phyloP scores from a whole-genome alignment of 768 basidiomycete species.

The Agrocybe pediades region DNA sequence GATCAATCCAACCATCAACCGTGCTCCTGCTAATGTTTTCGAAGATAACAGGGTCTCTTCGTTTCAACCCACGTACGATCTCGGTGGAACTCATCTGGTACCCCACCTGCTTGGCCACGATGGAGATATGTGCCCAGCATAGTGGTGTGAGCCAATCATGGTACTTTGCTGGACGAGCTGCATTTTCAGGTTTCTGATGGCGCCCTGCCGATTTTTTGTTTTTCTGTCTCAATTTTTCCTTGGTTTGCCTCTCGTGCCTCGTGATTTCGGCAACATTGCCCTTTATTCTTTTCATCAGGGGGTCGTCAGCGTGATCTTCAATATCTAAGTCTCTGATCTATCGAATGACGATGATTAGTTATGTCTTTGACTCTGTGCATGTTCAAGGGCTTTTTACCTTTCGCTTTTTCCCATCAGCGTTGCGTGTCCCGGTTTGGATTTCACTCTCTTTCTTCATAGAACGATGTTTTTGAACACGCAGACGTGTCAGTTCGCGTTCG shows the following conservation, averaged over 20 bases:
- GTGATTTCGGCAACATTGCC: neutral
- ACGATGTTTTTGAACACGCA: neutral
- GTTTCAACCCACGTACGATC: neutral
- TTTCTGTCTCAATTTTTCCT: neutral
- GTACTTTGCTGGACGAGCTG: conserved; percentile 5
- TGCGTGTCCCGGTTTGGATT: neutral
- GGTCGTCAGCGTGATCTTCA: neutral
- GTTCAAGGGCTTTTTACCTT: neutral
- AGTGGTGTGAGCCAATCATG: conserved; percentile 7
- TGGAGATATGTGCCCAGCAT: conserved; percentile 1
- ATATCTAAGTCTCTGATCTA: neutral
- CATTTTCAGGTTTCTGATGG: neutral
- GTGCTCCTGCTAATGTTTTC: conserved; percentile 1
- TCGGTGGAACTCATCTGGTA: neutral
- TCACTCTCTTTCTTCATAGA: neutral
- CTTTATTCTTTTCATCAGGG: neutral
- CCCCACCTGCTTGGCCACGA: neutral
- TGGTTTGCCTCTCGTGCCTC: neutral
- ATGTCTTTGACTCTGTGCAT: neutral
- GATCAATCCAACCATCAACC: conserved; percentile 11
- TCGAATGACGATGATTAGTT: neutral
- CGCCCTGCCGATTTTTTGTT: neutral
- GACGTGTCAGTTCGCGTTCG: neutral
- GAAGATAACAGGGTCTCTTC: conserved; percentile 3
- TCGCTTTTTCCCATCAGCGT: neutral